phyloP scores from a whole-genome alignment of 106 monocot genomes.

The Vanilla planifolia region DNA sequence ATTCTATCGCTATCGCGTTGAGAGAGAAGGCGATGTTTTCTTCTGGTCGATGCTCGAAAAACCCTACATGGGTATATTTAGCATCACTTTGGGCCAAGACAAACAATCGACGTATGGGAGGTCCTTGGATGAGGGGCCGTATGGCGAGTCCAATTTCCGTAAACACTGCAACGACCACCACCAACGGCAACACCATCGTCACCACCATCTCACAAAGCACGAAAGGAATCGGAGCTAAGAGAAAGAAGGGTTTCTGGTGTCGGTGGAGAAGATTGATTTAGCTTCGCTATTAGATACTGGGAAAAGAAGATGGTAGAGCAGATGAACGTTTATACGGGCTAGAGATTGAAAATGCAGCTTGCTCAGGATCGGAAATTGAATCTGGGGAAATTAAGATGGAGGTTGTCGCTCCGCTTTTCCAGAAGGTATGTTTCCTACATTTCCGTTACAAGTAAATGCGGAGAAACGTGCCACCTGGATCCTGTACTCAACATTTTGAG shows the following conservation, averaged over 20 bases:
- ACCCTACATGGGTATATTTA: too few species aligned
- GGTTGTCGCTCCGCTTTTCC: neutral
- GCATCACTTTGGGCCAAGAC: constrained; percentile 36
- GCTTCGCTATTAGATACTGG: constrained; percentile 33
- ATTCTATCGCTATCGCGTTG: too few species aligned
- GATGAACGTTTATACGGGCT: constrained; percentile 6
- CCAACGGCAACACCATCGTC: constrained; percentile 40
- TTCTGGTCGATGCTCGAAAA: too few species aligned
- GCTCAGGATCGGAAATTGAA: neutral
- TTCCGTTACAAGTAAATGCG: too few species aligned
- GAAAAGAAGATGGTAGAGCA: constrained; percentile 38
- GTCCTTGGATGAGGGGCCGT: constrained; percentile 24
- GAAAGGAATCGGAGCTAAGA: constrained; percentile 15
- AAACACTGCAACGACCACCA: constrained; percentile 53
- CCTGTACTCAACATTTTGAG: neutral
- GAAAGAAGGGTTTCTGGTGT: neutral
- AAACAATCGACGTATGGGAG: constrained; percentile 15
- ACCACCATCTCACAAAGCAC: constrained; percentile 16
- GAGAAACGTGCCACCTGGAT: too few species aligned
- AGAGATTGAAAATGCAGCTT: neutral
- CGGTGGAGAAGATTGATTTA: neutral
- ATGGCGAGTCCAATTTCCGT: constrained; percentile 21
- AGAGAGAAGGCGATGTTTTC: too few species aligned
- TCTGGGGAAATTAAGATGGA: constrained; percentile 7
- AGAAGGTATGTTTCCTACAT: constrained; percentile 2